A percentile compares a stretch with the other conserved stretches of the same genome.
Conservation (phyloP, 1,284 basidiomycete genomes). For the Moesziomyces globuligerus region DNA sequence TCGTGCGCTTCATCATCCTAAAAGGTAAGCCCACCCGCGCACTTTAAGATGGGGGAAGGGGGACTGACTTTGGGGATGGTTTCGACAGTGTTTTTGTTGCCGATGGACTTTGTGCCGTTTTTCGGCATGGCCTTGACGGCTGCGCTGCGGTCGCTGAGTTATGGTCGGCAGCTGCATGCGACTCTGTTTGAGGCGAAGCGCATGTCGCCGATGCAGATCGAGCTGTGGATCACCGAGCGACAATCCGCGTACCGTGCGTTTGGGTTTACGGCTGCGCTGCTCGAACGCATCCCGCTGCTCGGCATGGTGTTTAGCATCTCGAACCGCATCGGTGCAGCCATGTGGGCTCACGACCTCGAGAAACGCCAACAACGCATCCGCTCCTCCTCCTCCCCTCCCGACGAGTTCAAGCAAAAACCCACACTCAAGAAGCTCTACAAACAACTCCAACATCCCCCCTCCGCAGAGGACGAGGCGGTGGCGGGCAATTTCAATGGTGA, state of each 20-base stretch:
- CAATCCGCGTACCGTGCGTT: constrained; percentile 57
- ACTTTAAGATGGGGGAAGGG: no score
- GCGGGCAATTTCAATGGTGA: constrained; percentile 31
- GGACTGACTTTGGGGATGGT: no score
- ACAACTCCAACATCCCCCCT: constrained; percentile 10
- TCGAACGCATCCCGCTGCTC: constrained; percentile 61
- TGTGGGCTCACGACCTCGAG: constrained; percentile 66
- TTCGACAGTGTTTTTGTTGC: constrained; percentile 51
- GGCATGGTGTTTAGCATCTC: constrained; percentile 62
- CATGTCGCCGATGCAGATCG: constrained; percentile 61
- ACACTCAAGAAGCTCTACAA: constrained; percentile 45
- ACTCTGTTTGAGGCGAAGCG: constrained; percentile 61
- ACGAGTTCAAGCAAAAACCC: constrained; percentile 27
- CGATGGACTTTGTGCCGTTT: constrained; percentile 61
- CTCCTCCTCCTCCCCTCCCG: not conserved
- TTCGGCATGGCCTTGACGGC: constrained; percentile 54
- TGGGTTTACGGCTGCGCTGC: constrained; percentile 57
- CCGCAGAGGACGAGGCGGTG: not conserved
- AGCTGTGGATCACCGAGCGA: constrained; percentile 63
- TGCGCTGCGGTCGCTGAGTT: constrained; percentile 48
- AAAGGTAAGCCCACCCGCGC: constrained; percentile 28
- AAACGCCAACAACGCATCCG: constrained; percentile 61
- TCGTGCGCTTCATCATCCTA: constrained; percentile 51
- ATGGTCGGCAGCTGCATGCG: constrained; percentile 46
- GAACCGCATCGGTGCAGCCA: constrained; percentile 66